phyloP scores from a whole-genome alignment of 306 rosid genomes.

The Cicer judaicum region DNA sequence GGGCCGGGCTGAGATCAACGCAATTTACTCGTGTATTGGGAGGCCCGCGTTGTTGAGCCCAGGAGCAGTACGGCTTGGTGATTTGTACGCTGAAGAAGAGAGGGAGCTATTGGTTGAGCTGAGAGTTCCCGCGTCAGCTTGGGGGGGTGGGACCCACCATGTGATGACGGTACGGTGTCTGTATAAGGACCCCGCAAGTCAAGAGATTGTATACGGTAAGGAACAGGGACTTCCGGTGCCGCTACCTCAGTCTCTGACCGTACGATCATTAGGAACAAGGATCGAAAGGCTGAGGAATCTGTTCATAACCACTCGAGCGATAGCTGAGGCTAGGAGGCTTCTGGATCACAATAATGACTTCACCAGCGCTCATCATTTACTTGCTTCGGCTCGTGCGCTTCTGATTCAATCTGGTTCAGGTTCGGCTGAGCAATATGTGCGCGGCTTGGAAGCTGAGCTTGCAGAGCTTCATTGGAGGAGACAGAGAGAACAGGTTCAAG shows the following conservation, averaged over 20 bases:
- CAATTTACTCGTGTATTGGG: constrained; percentile 64
- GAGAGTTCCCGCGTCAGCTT: constrained; percentile 51
- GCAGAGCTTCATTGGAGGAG: constrained; percentile 73
- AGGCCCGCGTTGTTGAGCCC: constrained; percentile 60
- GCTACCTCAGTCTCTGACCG: constrained; percentile 36
- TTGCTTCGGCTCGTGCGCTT: constrained; percentile 73
- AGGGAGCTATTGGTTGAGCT: constrained; percentile 73
- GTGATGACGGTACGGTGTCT: constrained; percentile 73
- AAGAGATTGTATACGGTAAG: constrained; percentile 65
- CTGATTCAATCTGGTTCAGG: constrained; percentile 54
- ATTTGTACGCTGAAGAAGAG: constrained; percentile 83
- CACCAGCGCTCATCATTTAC: constrained; percentile 66
- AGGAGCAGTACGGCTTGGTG: constrained; percentile 74
- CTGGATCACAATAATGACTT: constrained; percentile 57
- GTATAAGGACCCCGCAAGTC: constrained; percentile 69
- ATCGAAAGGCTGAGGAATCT: constrained; percentile 59
- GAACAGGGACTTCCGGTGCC: constrained; percentile 70
- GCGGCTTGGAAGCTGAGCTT: constrained; percentile 70
- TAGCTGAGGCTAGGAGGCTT: constrained; percentile 73
- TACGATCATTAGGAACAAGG: constrained; percentile 44
- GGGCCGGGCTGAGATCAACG: constrained; percentile 58
- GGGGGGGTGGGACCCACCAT: constrained; percentile 54
- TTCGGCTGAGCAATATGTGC: constrained; percentile 54
- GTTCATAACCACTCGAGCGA: constrained; percentile 70
- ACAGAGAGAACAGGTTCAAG: constrained; percentile 52